These are phyloP conservation scores for Neolentinus lepideus DNA, from an alignment of 1,284 basidiomycete genomes.

Conservation along the genomic window DNA sequence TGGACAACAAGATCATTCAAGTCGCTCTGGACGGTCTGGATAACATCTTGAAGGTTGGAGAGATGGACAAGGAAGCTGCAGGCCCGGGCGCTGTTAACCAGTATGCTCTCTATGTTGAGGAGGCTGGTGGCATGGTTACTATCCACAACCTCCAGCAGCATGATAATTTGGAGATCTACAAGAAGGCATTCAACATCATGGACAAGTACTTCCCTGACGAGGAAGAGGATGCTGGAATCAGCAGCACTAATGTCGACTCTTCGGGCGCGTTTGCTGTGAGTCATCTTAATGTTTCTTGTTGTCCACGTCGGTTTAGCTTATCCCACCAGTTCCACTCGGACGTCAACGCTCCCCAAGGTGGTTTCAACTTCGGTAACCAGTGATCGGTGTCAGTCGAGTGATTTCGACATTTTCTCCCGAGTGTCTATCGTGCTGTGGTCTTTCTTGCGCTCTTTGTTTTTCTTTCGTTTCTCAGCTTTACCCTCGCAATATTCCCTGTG, in stretches of 20 bases:
- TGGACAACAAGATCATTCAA: slow-evolving; percentile 99
- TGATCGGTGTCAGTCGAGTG: slow-evolving; percentile 9
- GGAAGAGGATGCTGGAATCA: slow-evolving; percentile 78
- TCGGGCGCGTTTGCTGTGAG: slow-evolving; percentile 87
- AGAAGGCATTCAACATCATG: slow-evolving; percentile 99
- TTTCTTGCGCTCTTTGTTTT: not conserved
- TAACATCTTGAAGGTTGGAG: slow-evolving; percentile 98
- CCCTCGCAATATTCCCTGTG: not conserved
- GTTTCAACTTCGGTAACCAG: slow-evolving; percentile 82
- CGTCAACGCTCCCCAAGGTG: slow-evolving; percentile 84
- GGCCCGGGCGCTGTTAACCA: slow-evolving; percentile 87
- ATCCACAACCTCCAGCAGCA: slow-evolving; percentile 99
- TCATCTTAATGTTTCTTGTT: slow-evolving; percentile 13
- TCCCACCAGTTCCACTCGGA: slow-evolving; percentile 65
- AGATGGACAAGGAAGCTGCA: slow-evolving; percentile 85
- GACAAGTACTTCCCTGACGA: slow-evolving; percentile 92
- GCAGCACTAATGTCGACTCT: slow-evolving; percentile 79
- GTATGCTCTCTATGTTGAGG: slow-evolving; percentile 94
- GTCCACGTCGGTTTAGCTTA: slow-evolving; percentile 6
- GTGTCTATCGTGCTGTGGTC: not conserved
- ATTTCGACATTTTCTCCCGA: not conserved
- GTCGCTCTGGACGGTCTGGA: slow-evolving; percentile 96
- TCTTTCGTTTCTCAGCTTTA: not conserved
- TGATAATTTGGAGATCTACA: slow-evolving; percentile 99
- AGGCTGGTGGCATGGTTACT: slow-evolving; percentile 97